A percentile compares a stretch with the other conserved stretches of the same genome.
phyloP scores from a whole-genome alignment of 495 filamentous ascomycete genomes.

The Halenospora varia region DNA sequence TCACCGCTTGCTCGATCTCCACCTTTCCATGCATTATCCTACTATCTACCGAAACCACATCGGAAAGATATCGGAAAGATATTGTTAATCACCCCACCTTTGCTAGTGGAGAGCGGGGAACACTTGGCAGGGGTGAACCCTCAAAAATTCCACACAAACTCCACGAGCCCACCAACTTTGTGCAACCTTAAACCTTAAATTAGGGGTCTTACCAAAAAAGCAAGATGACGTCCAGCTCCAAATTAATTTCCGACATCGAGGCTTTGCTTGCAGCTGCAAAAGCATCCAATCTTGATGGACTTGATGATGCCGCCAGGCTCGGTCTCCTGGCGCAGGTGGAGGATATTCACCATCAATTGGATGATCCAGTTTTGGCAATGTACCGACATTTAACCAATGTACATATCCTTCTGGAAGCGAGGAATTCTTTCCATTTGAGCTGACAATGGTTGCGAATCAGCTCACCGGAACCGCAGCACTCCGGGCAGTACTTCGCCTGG shows the following conservation, averaged over 20 bases:
- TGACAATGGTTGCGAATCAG: neutral
- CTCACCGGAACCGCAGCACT: conserved; percentile 11
- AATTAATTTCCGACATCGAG: conserved; percentile 3
- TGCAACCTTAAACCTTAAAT: too few relatives aligned
- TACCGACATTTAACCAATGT: conserved; percentile 13
- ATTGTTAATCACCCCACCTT: too few relatives aligned
- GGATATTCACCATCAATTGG: conserved; percentile 6
- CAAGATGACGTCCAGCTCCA: neutral
- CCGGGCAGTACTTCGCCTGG: conserved; percentile 19
- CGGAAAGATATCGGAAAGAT: too few relatives aligned
- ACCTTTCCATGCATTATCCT: too few relatives aligned
- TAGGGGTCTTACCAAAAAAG: too few relatives aligned
- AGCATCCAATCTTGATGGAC: conserved; percentile 1
- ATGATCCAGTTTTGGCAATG: conserved; percentile 6
- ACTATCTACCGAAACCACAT: too few relatives aligned
- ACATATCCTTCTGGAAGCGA: neutral
- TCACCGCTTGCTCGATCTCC: too few relatives aligned
- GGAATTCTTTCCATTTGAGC: neutral
- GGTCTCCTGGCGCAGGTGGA: neutral
- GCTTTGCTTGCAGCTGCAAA: conserved; percentile 10
- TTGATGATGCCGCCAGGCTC: neutral
- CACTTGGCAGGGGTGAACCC: too few relatives aligned
- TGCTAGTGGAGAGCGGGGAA: too few relatives aligned
- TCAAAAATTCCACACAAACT: too few relatives aligned
- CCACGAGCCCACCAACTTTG: too few relatives aligned